phyloP scores from a whole-genome alignment of 1,284 basidiomycete species.

The Rhizopogon parksii region DNA sequence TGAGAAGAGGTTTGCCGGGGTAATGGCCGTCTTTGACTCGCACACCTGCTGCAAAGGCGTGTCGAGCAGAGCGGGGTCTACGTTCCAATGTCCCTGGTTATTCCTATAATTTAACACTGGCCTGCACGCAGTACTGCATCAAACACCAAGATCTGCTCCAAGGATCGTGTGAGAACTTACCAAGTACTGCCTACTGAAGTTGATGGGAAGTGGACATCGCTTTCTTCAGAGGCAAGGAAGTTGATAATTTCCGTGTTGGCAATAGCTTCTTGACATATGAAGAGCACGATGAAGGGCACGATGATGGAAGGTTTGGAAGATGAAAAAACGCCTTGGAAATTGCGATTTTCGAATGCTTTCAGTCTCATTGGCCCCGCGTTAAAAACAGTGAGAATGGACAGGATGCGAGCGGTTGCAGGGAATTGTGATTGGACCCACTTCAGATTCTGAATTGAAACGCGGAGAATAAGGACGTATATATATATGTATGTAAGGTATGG shows the following conservation, averaged over 20 bases:
- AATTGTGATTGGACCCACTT: not conserved
- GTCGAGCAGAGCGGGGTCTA: slow-evolving; percentile 39
- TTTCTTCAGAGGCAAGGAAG: slow-evolving; percentile 34
- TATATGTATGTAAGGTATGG: not conserved
- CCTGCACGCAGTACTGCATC: slow-evolving; percentile 20
- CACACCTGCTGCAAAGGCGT: slow-evolving; percentile 33
- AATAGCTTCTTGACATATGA: slow-evolving; percentile 24
- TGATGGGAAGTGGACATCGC: slow-evolving; percentile 18
- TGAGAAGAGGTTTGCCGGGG: slow-evolving; percentile 16
- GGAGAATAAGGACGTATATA: not conserved
- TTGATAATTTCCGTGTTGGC: slow-evolving; percentile 66
- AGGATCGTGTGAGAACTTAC: slow-evolving; percentile 25
- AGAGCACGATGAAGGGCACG: slow-evolving; percentile 11
- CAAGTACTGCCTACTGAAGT: slow-evolving; percentile 30
- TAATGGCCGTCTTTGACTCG: slow-evolving; percentile 18
- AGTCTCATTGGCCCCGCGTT: not conserved
- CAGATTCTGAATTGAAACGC: not conserved
- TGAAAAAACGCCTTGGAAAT: not conserved
- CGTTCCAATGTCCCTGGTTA: slow-evolving; percentile 29
- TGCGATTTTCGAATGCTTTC: not conserved
- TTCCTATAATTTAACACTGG: slow-evolving; percentile 21
- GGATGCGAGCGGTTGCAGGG: not conserved
- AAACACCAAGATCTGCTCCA: not conserved
- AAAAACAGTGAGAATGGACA: not conserved
- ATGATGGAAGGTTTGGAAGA: slow-evolving; percentile 2